Evolutionary conservation across 371 early-diverging fungal species (phyloP), one percentile per base, ranked within the genome.

Genomic region (Lichtheimia ramosa): DNA sequence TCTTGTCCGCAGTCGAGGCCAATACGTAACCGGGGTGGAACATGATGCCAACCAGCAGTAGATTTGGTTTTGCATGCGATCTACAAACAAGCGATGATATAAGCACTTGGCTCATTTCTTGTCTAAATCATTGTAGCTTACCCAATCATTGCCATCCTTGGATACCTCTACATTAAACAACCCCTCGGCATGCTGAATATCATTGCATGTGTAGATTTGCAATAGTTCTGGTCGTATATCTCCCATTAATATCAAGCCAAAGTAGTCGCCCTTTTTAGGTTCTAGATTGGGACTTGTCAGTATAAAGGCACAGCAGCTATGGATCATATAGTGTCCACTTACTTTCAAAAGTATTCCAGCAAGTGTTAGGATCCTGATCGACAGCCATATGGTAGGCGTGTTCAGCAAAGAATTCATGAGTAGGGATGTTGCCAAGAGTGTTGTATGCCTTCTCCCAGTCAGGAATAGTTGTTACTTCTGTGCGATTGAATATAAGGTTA

Each of bases 361-460:
- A 86, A 6, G 84, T 83, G 6, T 58, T 79, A 8, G 73, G 67
- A 64, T 84, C 77, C n/a, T 64, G 66, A 63, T 86, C 86, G 0
- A 84, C 84, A 1, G 79, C 83, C 15, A 65, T 73, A 40, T 84
- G 84, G 51, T 81, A 86, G 1, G 79, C 77, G 59, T 79, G 70
- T 50, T 77, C 69, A 8, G 73, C 74, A 69, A 83, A 81, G 48
- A 75, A 76, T 8, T 71, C 64, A 0, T 64, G 61, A 0, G 63
- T 56, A 0, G 83, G 77, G 23, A 75, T 59, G 25, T 42, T 25
- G 2, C 12, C 66, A 65, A 52, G 73, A 51, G 13, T 59, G 18
- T 58, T 18, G 43, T 58, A 58, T 14, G 40, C 41, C 4, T 12
- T 16, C 21, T 58, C 59, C 49, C 42, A 28, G 15, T 74, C 67